Evolutionary conservation across 2,329 filamentous ascomycete species (phyloP), one percentile per base, ranked within the genome.

Genomic region (Rutstroemia sp.): DNA sequence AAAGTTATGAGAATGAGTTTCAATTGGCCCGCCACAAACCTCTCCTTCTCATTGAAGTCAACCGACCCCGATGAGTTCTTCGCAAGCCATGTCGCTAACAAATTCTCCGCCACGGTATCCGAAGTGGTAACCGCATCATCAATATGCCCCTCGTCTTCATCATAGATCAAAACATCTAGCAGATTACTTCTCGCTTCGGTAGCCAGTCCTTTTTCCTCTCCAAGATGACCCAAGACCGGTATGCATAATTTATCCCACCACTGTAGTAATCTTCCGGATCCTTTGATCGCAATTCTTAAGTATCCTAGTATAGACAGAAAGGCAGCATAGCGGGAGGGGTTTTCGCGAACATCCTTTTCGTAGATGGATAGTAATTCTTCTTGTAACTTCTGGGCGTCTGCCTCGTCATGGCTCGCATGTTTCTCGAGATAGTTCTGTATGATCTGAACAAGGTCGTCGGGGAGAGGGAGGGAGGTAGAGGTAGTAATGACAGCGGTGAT

Each of bases 351-450:
- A 61, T 82, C 76, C 65, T 80, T 83, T 57, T 84, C 77, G 72
- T 86, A 90, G 54, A 89, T 77, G 23, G 76, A 71, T 42, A 86
- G 73, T 7, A 94, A 77, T 64, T 91, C 88, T 42, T 90, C 87
- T 60, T 90, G 83, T 51, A 91, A 76, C 57, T 84, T 82, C 62
- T 89, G 86, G n/a, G 83, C 78, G 42, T 83, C 78, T 56, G 77
- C 73, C 51, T 89, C 86, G 65, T 92, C 88, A 61, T 82, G 79
- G 63, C 80, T 79, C 56, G 80, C 74, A 68, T 89, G 83, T 65
- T 83, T 84, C 47, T 84, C 79, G 50, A 89, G 76, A 71, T 89
- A 92, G 58, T 74, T 75, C 55, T 84, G 77, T 60, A 92, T 83
- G 52, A 81, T 75, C 42, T 78, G 73, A 62, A 77, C 70, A 52